These are phyloP conservation scores for Cryptococcus neoformans DNA, from an alignment of 1,284 basidiomycete genomes.

Conservation along the genomic window DNA sequence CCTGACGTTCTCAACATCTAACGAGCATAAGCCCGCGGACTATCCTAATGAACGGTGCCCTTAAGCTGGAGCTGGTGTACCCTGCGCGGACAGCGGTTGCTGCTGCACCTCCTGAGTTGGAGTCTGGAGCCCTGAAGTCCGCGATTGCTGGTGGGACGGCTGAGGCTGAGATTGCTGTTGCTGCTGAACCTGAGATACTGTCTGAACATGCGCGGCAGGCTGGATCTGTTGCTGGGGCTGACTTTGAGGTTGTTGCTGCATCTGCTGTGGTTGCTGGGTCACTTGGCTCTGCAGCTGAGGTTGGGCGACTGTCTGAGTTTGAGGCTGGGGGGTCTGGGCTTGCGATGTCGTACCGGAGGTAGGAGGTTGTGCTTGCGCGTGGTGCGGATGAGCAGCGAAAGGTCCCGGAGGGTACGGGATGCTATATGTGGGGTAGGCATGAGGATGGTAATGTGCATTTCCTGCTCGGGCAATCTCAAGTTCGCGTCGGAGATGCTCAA, in stretches of 20 bases:
- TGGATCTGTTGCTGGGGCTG: not conserved
- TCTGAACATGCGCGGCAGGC: not conserved
- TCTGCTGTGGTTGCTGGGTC: constrained; percentile 1
- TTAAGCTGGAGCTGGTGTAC: not conserved
- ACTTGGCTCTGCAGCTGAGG: not conserved
- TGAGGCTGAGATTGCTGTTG: not conserved
- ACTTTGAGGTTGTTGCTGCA: not conserved
- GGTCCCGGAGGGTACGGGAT: not conserved
- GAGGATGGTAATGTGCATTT: constrained; percentile 7
- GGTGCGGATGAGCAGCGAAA: not conserved
- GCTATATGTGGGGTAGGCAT: not conserved
- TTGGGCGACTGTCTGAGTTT: not conserved
- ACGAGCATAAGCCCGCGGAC: no score
- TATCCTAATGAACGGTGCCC: no score
- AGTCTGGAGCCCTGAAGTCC: no score
- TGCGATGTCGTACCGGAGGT: not conserved
- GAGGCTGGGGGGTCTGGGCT: not conserved
- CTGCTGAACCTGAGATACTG: not conserved
- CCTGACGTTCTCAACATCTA: no score
- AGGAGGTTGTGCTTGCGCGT: not conserved
- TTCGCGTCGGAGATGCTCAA: constrained; percentile 72
- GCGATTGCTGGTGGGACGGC: no score
- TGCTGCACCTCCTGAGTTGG: no score
- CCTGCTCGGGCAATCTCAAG: constrained; percentile 43
- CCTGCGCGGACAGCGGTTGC: not conserved